phyloP scores from a whole-genome alignment of 73 alveolate genomes.

The Uronychia setigera region DNA sequence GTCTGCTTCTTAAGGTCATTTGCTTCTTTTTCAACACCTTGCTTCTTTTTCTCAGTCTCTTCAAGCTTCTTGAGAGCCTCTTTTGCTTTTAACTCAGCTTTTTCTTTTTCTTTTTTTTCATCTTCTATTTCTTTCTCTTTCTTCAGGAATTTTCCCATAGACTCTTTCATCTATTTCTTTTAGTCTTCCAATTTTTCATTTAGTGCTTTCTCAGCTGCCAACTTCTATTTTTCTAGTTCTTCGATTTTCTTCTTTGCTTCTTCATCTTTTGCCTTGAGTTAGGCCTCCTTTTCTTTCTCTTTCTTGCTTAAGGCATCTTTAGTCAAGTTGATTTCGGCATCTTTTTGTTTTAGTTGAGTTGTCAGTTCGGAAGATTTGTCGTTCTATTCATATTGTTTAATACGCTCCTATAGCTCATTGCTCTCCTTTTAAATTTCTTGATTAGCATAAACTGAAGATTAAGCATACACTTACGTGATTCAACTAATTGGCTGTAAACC shows the following conservation, averaged over 20 bases:
- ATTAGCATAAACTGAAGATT: background rate
- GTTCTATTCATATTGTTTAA: too few relatives aligned
- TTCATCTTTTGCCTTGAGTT: background rate
- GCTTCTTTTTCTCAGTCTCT: background rate
- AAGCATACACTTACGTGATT: background rate
- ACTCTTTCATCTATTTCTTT: too few relatives aligned
- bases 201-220: too few relatives aligned
- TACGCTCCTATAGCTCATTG: background rate
- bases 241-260: background rate
- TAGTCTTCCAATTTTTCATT: too few relatives aligned
- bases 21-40: background rate
- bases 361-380: too few relatives aligned
- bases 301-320: background rate
- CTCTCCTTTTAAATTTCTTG: background rate
- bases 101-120: background rate
- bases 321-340: too few relatives aligned
- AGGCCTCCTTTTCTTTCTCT: background rate
- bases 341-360: too few relatives aligned
- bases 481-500: background rate
- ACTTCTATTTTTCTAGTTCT: too few relatives aligned
- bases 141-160: background rate
- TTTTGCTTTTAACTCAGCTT: background rate
- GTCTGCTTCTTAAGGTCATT: background rate
- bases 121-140: background rate
- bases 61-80: background rate